A percentile compares a stretch with the other conserved stretches of the same genome.
phyloP scores from a whole-genome alignment of 176 grass and related monocot genomes.

The Bolboschoenus planiculmis region DNA sequence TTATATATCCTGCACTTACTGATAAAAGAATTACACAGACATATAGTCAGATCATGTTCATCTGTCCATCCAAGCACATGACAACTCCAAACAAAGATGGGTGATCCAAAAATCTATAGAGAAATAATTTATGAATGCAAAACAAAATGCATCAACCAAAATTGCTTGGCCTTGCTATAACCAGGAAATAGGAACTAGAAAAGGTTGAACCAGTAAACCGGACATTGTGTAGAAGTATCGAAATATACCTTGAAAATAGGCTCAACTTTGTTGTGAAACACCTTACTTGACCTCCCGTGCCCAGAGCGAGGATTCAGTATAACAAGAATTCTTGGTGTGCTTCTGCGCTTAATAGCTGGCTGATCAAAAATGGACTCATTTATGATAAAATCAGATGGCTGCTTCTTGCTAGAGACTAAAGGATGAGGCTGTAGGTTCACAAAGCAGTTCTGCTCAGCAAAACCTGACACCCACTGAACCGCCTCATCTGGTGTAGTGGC shows the following conservation, averaged over 20 bases:
- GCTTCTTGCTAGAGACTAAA: constrained; percentile 41
- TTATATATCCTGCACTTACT: neutral
- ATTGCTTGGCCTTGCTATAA: neutral
- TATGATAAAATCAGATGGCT: constrained; percentile 39
- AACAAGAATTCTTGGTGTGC: constrained; percentile 69
- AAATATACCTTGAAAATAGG: constrained; percentile 90
- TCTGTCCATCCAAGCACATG: neutral
- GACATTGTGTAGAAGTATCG: neutral
- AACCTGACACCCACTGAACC: constrained; percentile 65
- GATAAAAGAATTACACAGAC: neutral
- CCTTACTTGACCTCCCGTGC: constrained; percentile 85
- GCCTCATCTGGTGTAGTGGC: constrained; percentile 66
- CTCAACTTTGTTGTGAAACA: constrained; percentile 88
- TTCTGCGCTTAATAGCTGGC: constrained; percentile 75
- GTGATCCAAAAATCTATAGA: neutral
- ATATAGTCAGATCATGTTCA: neutral
- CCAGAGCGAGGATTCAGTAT: constrained; percentile 97
- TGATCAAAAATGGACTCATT: constrained; percentile 58
- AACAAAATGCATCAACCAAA: neutral
- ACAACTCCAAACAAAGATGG: neutral
- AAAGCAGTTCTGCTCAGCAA: constrained; percentile 86
- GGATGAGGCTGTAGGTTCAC: constrained; percentile 57
- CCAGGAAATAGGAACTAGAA: neutral
- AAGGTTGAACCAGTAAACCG: neutral
- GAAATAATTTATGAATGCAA: neutral